Base-by-base conservation (phyloP, 768 basidiomycete species). In the Clitopilus passeckerianus region DNA sequence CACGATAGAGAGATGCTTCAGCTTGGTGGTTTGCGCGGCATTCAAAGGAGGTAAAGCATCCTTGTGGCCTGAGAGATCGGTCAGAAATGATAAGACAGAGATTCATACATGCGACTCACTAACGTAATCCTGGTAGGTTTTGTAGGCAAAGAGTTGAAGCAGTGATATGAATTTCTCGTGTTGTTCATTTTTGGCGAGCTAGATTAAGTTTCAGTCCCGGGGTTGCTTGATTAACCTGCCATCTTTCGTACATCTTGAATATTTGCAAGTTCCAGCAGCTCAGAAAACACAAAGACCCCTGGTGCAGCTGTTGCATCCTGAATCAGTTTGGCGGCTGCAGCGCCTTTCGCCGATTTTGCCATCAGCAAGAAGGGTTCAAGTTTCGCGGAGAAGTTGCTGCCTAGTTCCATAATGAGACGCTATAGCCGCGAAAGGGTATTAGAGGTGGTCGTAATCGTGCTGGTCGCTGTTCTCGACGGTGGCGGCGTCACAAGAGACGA, bases 1-100 rank as follows among this genome's bases (percentile, higher is more conserved):
- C 34, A 95, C 91, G 60, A 98, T 86, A 3, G 95, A 90, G 16
- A 99, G 85, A 68, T 96, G 93, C 75, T 93, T 97, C 14, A 99
- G 82, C 72, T 99, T 99, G 37, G 79, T 86, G 5, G 84, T 82
- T 68, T 98, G 96, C 0, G 86, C 82, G 6, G 77, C 69, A 61
- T 87, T 89, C 33, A 96, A 73, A 0, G 85, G 68, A 0, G 95
- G 93, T 27, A 90, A 78, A 0, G 75, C 62, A 53, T 83, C 79
- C 70, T 87, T 85, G 71, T 87, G 79, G 59, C 83, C 93, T 95
- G 68, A 41, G n/a, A 5, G 16, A 55, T 33, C 14, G 15, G 16
- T 15, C 54, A 35, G 20, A 30, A 30, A 54, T 16, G 34, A 6
- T 14, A 6, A 24, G 16, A 35, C 7, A 10, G 27, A 23, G 27